These are phyloP conservation scores for Tulasnella sp. DNA, from an alignment of 768 basidiomycete genomes.

Conservation along the genomic window DNA sequence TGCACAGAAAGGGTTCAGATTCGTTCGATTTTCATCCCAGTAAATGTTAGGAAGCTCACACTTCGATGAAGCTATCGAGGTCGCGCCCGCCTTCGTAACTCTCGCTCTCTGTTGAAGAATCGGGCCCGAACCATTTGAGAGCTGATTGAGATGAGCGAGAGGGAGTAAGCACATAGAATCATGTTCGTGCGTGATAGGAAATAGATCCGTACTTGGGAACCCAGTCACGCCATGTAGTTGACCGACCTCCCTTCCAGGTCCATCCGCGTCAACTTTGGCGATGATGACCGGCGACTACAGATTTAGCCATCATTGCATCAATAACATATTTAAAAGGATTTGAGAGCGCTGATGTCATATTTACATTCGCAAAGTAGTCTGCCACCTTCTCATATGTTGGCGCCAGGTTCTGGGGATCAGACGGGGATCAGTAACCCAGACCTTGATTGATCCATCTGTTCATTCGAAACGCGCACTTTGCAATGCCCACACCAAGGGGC, in stretches of 20 bases:
- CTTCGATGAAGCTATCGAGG: conserved; percentile 59
- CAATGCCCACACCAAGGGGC: conserved; percentile 91
- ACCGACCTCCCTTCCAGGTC: conserved; percentile 65
- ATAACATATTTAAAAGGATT: too few relatives aligned
- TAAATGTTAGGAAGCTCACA: conserved; percentile 39
- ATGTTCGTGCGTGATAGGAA: too few relatives aligned
- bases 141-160: conserved; percentile 40
- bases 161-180: neutral
- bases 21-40: neutral
- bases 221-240: conserved; percentile 66
- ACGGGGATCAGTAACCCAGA: too few relatives aligned
- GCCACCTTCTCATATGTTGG: conserved; percentile 82
- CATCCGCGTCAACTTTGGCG: conserved; percentile 90
- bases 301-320: too few relatives aligned
- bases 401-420: conserved; percentile 56
- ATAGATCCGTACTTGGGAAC: conserved; percentile 83
- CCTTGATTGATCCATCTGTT: neutral
- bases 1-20: conserved; percentile 25
- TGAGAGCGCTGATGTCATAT: conserved; percentile 20
- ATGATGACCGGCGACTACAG: conserved; percentile 61
- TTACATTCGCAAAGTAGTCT: conserved; percentile 67
- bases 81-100: conserved; percentile 72
- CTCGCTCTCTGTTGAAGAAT: conserved; percentile 44
- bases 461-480: conserved; percentile 42
- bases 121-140: conserved; percentile 77